These are phyloP conservation scores for Hortaea werneckii DNA, from an alignment of 2,329 filamentous ascomycete species.

Conservation along the genomic window DNA sequence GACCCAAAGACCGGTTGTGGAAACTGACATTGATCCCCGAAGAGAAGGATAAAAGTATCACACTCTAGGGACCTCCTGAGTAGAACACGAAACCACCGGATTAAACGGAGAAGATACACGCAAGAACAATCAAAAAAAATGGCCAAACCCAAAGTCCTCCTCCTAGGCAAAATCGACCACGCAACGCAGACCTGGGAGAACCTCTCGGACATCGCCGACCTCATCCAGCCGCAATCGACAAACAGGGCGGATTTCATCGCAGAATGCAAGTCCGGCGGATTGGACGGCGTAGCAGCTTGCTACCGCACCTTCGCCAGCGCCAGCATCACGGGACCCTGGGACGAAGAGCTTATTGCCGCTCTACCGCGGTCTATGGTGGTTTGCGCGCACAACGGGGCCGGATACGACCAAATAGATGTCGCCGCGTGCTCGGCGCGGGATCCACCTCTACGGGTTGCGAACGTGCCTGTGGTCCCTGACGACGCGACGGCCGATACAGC, in stretches of 20 bases:
- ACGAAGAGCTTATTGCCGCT: constrained; percentile 39
- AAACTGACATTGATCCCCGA: no score
- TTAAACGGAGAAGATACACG: no score
- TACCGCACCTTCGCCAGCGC: constrained; percentile 49
- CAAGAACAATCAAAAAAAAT: constrained; percentile 11
- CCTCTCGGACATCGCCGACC: constrained; percentile 52
- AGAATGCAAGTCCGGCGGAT: constrained; percentile 44
- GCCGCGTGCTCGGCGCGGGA: constrained; percentile 56
- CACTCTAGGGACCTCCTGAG: no score
- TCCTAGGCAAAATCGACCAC: constrained; percentile 53
- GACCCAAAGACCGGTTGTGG: no score
- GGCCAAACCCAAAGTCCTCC: constrained; percentile 48
- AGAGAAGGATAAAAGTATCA: no score
- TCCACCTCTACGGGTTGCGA: constrained; percentile 57
- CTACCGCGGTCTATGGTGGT: constrained; percentile 41
- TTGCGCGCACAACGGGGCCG: constrained; percentile 32
- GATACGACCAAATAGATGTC: constrained; percentile 76
- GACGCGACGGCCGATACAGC: constrained; percentile 74
- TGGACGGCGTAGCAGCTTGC: constrained; percentile 45
- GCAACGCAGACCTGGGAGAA: constrained; percentile 56
- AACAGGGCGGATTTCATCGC: constrained; percentile 51
- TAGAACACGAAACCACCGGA: no score
- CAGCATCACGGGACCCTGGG: constrained; percentile 54
- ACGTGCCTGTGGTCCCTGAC: constrained; percentile 71
- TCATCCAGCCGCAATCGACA: constrained; percentile 51